phyloP scores from a whole-genome alignment of 331 rosid genomes.

The Pyracantha coccinea region DNA sequence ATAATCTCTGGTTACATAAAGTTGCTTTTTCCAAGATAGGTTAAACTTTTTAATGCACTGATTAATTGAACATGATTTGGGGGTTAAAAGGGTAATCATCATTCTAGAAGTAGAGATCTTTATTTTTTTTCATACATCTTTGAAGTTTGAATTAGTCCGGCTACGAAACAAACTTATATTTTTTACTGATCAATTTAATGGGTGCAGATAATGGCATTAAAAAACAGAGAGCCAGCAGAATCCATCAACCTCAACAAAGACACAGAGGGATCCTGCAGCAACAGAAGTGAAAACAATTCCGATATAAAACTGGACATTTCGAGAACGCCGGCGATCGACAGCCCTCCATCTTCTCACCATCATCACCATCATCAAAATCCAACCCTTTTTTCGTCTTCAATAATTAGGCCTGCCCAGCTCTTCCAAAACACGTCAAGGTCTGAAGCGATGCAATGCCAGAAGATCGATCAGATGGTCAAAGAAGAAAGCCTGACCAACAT shows the following conservation, averaged over 20 bases:
- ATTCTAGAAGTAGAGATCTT: slow-evolving; percentile 7
- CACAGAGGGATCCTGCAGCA: slow-evolving; percentile 98
- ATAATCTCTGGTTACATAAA: slow-evolving; percentile 15
- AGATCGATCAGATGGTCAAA: slow-evolving; percentile 61
- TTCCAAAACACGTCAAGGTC: slow-evolving; percentile 73
- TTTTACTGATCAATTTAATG: slow-evolving; percentile 8
- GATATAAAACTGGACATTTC: slow-evolving; percentile 89
- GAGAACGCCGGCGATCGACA: slow-evolving; percentile 79
- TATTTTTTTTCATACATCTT: not conserved
- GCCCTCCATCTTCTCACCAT: slow-evolving; percentile 32
- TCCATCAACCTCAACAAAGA: slow-evolving; percentile 94
- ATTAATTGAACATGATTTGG: slow-evolving; percentile 17
- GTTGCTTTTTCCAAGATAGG: slow-evolving; percentile 21
- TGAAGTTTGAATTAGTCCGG: not conserved
- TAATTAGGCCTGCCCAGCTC: slow-evolving; percentile 82
- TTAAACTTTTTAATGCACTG: slow-evolving; percentile 13
- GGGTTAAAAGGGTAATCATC: not conserved
- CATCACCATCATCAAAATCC: slow-evolving; percentile 21
- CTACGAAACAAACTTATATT: not conserved
- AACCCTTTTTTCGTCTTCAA: slow-evolving; percentile 52
- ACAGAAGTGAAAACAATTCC: slow-evolving; percentile 94
- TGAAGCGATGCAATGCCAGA: slow-evolving; percentile 49
- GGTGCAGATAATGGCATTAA: slow-evolving; percentile 74
- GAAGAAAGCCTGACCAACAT: slow-evolving; percentile 82
- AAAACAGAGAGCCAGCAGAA: slow-evolving; percentile 91